phyloP scores from a whole-genome alignment of 495 filamentous ascomycete species.

The Podospora comata region DNA sequence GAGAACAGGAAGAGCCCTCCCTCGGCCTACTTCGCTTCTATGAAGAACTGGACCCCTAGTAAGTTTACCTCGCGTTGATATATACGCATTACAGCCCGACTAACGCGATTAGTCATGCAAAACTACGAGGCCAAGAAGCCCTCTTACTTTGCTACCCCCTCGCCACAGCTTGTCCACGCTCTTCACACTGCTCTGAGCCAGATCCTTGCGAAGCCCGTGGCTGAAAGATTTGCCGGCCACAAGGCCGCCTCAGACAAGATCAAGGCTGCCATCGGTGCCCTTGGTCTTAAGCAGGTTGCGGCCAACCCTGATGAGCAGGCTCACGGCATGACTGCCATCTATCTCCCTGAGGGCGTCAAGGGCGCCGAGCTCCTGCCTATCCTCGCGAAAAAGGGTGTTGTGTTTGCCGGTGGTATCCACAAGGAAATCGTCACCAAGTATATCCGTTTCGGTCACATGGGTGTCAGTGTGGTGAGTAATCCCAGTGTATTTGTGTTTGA shows the following conservation, averaged over 20 bases:
- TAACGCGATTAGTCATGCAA: slow-evolving; percentile 67
- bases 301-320: slow-evolving; percentile 83
- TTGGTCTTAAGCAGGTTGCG: slow-evolving; percentile 85
- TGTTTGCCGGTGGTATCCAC: slow-evolving; percentile 93
- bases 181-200: slow-evolving; percentile 89
- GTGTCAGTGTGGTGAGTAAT: slow-evolving; percentile 70
- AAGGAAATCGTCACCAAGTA: slow-evolving; percentile 65
- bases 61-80: slow-evolving; percentile 23
- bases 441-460: slow-evolving; percentile 84
- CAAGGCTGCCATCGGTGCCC: slow-evolving; percentile 71
- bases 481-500: neutral
- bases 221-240: slow-evolving; percentile 78
- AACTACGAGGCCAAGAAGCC: slow-evolving; percentile 97
- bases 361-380: slow-evolving; percentile 80
- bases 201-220: slow-evolving; percentile 73
- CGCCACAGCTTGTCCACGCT: slow-evolving; percentile 89
- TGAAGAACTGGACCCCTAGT: slow-evolving; percentile 96
- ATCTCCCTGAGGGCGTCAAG: slow-evolving; percentile 79
- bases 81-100: neutral
- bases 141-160: slow-evolving; percentile 95
- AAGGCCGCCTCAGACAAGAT: slow-evolving; percentile 70
- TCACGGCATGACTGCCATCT: slow-evolving; percentile 96
- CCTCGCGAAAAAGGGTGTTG: slow-evolving; percentile 81
- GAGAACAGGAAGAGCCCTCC: slow-evolving; percentile 75
- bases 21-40: slow-evolving; percentile 84